phyloP scores from a whole-genome alignment of 345 rosid genomes.

The Stellera chamaejasme region DNA sequence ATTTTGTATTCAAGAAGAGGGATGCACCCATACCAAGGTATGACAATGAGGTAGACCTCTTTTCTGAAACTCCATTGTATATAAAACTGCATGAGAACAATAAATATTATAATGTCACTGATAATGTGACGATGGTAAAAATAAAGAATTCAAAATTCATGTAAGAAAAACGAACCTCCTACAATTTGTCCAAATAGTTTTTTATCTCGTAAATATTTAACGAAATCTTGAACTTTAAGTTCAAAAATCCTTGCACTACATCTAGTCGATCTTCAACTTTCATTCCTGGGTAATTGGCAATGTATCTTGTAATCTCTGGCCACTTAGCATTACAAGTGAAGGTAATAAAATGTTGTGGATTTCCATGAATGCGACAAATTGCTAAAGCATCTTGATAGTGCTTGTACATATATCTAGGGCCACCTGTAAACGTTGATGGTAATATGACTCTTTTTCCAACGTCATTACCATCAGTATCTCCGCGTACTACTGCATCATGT shows the following conservation, averaged over 20 bases:
- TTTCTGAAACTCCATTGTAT: neutral
- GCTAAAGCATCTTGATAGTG: neutral
- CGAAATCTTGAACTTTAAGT: neutral
- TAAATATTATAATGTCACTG: too few relatives aligned
- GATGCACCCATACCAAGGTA: neutral
- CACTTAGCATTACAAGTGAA: neutral
- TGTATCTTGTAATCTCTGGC: neutral
- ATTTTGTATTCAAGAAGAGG: neutral
- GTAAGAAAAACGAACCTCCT: neutral
- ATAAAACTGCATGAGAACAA: neutral
- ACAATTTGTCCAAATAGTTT: neutral
- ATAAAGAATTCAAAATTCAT: neutral
- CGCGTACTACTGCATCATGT: too few relatives aligned
- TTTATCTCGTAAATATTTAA: neutral
- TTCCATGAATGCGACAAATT: neutral
- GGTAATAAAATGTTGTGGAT: neutral
- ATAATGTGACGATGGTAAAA: too few relatives aligned
- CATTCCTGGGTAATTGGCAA: neutral
- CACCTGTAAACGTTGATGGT: neutral
- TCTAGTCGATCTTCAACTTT: neutral
- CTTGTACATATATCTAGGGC: neutral
- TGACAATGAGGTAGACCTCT: neutral
- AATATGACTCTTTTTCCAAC: neutral
- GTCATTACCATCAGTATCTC: neutral
- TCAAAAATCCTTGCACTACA: neutral